phyloP scores from a whole-genome alignment of 331 rosid genomes.

The Cucumis variabilis region DNA sequence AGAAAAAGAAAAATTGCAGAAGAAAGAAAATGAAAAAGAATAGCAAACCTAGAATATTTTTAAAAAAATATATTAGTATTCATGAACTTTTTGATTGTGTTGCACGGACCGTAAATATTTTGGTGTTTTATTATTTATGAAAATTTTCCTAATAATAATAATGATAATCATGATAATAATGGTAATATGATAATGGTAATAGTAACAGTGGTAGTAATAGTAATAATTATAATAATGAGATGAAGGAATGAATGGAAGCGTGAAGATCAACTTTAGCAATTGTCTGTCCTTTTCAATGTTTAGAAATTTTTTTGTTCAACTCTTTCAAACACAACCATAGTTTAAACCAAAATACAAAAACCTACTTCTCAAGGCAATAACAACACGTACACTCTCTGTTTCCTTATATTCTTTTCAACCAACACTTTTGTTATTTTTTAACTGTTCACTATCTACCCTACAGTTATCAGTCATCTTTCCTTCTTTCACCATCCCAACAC shows the following conservation, averaged over 20 bases:
- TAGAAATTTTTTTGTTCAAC: not conserved
- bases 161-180: too few relatives aligned
- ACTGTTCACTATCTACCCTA: not conserved
- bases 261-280: not conserved
- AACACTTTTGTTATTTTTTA: not conserved
- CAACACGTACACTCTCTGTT: not conserved
- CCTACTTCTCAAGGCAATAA: conserved; percentile 9
- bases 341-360: not conserved
- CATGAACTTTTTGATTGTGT: too few relatives aligned
- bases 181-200: too few relatives aligned
- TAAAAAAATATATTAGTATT: too few relatives aligned
- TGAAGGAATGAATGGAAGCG: not conserved
- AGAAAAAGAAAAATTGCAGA: too few relatives aligned
- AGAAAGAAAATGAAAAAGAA: too few relatives aligned
- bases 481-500: not conserved
- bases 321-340: not conserved
- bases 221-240: not conserved
- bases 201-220: too few relatives aligned
- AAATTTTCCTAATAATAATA: too few relatives aligned
- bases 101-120: too few relatives aligned
- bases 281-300: not conserved
- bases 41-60: too few relatives aligned
- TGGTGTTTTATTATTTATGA: too few relatives aligned
- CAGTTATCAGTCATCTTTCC: not conserved
- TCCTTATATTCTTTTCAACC: not conserved